Conservation (phyloP, 805 yeast species). For the Alloascoidea hylecoeti region DNA sequence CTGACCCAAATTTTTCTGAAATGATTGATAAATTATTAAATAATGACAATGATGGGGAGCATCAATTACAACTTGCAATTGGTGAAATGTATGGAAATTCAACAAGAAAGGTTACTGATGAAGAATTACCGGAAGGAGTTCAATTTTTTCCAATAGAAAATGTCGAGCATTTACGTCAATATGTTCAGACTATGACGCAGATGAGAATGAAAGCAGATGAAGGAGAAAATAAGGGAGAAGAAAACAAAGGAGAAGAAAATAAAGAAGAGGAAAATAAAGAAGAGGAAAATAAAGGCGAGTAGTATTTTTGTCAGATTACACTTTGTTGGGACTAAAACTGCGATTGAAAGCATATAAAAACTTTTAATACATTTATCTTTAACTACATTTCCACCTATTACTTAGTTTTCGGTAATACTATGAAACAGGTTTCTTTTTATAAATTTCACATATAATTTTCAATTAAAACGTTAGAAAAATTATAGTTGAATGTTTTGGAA, state of each 20-base stretch:
- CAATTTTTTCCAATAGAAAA: slow-evolving; percentile 14
- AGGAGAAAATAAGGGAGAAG: slow-evolving; percentile 4
- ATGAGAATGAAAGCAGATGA: slow-evolving; percentile 7
- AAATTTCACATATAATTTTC: too few relatives aligned
- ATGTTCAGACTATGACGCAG: slow-evolving; percentile 19
- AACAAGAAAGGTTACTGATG: slow-evolving; percentile 2
- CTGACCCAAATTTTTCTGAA: neutral
- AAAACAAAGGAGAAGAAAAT: slow-evolving; percentile 4
- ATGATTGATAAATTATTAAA: slow-evolving; percentile 3
- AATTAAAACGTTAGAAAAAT: too few relatives aligned
- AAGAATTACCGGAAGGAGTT: slow-evolving; percentile 4
- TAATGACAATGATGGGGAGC: slow-evolving; percentile 7
- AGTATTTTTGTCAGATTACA: too few relatives aligned
- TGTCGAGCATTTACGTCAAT: slow-evolving; percentile 16
- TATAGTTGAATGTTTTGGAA: too few relatives aligned
- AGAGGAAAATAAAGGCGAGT: too few relatives aligned
- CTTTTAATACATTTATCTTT: too few relatives aligned
- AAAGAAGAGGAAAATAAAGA: slow-evolving; percentile 4
- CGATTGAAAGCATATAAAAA: too few relatives aligned
- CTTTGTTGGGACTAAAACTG: too few relatives aligned
- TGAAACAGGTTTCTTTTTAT: too few relatives aligned
- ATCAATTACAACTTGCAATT: slow-evolving; percentile 12
- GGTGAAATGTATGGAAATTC: slow-evolving; percentile 16
- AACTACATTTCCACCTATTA: too few relatives aligned
- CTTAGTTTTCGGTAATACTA: too few relatives aligned